Base-by-base conservation (phyloP, 306 rosid species). In the apple (Malus domestica) region DNA sequence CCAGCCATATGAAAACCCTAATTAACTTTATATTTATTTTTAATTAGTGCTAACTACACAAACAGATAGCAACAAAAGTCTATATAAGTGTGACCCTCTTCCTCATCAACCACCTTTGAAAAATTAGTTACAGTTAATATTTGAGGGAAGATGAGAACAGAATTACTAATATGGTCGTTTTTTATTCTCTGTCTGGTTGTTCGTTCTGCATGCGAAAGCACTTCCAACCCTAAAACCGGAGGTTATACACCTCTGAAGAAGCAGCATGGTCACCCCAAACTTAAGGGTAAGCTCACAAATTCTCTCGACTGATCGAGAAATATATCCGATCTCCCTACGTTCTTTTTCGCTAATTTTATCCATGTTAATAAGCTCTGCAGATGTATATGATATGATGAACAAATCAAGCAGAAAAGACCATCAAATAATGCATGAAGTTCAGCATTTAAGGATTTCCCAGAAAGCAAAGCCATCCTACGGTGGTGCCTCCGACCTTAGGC, bases 401-500 rank as follows among this genome's bases (percentile, higher is more conserved):
- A 79, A 69, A 82, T 76, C 80, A 60, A 78, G 60, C 42, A 76
- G 77, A 78, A 67, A 35, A 38, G 67, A 44, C 52, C 75, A 57
- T 75, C 76, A 40, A 74, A 81, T 52, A 72, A 71, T 71, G 73
- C 84, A 82, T 61, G 70, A 8, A 62, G 75, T 76, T 46, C 81
- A 80, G 20, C 76, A 54, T 19, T 42, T 45, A 20, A 57, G 32
- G 40, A 25, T 71, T 57, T 76, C 45, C 19, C 35, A 52, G 72
- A 78, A 70, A 49, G 33, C 76, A 62, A 87, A 25, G 78, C 79
- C 76, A 61, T 9, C 29, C 61, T 72, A 74, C 44, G 85, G 87
- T 46, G 85, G 81, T 58, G 78, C 89, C 44, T 75, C 63, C 52
- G 82, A 78, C 82, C 5, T 69, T 29, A 80, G 45, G 63, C 87